phyloP scores from a whole-genome alignment of 2,329 filamentous ascomycete genomes.

The Aspergillus versicolor region DNA sequence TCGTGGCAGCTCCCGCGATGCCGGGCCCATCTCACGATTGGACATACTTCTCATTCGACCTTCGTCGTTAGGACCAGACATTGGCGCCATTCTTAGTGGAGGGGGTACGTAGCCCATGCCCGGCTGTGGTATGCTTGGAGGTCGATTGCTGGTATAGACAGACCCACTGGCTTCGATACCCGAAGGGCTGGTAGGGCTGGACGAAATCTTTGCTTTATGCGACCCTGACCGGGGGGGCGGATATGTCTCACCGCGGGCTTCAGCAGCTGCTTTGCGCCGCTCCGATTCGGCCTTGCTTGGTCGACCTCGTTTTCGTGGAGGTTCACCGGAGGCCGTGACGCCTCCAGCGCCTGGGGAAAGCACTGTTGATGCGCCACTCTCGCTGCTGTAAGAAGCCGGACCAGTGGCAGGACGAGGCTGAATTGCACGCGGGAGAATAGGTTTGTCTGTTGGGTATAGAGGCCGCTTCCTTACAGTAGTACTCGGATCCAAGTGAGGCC shows the following conservation, averaged over 20 bases:
- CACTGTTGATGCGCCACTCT: constrained; percentile 33
- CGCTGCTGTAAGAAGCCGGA: constrained; percentile 33
- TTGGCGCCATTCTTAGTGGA: constrained; percentile 15
- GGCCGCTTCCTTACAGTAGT: constrained; percentile 32
- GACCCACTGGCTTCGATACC: constrained; percentile 20
- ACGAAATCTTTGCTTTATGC: constrained; percentile 27
- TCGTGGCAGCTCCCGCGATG: constrained; percentile 29
- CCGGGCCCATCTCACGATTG: constrained; percentile 20
- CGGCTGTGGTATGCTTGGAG: constrained; percentile 16
- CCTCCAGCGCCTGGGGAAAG: constrained; percentile 36
- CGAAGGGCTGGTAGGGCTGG: constrained; percentile 33
- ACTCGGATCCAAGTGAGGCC: constrained; percentile 24
- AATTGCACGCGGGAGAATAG: constrained; percentile 35
- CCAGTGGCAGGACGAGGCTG: constrained; percentile 40
- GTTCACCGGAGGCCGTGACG: constrained; percentile 27
- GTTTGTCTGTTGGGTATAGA: constrained; percentile 31
- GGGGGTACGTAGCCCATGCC: constrained; percentile 24
- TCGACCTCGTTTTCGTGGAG: constrained; percentile 43
- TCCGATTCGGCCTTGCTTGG: constrained; percentile 44
- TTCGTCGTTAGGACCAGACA: constrained; percentile 16
- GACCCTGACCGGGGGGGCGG: constrained; percentile 32
- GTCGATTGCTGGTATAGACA: constrained; percentile 19
- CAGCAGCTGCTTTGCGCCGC: constrained; percentile 37
- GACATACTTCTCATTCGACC: constrained; percentile 23
- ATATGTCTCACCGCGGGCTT: constrained; percentile 40